Percentiles rank a stretch among this genome's conserved stretches.
Conservation (phyloP, 208 protist genomes). For the Crithidia fasciculata region DNA sequence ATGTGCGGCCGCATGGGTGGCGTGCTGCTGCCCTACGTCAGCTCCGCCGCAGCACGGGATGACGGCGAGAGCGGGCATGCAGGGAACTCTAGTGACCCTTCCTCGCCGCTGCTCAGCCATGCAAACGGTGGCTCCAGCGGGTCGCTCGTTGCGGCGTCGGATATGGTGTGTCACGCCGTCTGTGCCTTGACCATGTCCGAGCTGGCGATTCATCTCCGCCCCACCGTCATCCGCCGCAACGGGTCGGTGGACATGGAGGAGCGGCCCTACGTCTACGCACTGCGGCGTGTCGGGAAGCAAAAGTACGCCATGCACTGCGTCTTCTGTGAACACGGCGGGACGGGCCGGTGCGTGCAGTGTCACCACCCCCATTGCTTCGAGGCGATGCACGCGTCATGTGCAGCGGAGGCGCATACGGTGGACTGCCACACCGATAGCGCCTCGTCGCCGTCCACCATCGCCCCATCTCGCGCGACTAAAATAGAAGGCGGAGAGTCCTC, state of each 20-base stretch:
- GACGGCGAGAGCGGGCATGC: background rate
- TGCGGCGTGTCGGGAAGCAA: conserved; percentile 40
- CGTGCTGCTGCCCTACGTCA: conserved; percentile 60
- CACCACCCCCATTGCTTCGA: conserved; percentile 69
- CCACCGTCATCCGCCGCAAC: conserved; percentile 35
- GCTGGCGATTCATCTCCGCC: conserved; percentile 36
- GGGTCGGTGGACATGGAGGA: conserved; percentile 40
- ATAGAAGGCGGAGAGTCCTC: no score
- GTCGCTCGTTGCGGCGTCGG: conserved; percentile 17
- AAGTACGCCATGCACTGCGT: conserved; percentile 49
- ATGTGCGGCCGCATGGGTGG: conserved; percentile 66
- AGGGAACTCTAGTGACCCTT: background rate
- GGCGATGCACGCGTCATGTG: conserved; percentile 77
- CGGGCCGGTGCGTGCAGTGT: conserved; percentile 50
- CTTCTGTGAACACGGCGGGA: conserved; percentile 59
- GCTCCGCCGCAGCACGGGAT: conserved; percentile 12
- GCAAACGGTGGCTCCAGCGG: background rate
- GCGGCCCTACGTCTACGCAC: conserved; percentile 44
- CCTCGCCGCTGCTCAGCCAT: background rate
- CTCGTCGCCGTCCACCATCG: background rate
- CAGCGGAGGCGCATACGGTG: conserved; percentile 52
- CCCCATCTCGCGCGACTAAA: no score
- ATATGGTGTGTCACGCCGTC: conserved; percentile 63
- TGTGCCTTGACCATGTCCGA: conserved; percentile 68
- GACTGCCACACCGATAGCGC: conserved; percentile 48